phyloP scores from a whole-genome alignment of 306 rosid species.

The Cucumis sativus region Cucumber_9930_V3 NC_026658.2:22227001-22227500 shows the following conservation, averaged over 20 bases:
- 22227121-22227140: too few relatives aligned
- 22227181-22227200: background rate
- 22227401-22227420: constrained; percentile 46
- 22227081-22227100: too few relatives aligned
- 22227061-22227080: too few relatives aligned
- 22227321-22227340: background rate
- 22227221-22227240: background rate
- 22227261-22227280: background rate
- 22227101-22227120: too few relatives aligned
- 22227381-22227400: constrained; percentile 73
- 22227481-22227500: constrained; percentile 51
- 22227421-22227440: constrained; percentile 53
- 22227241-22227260: background rate
- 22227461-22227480: constrained; percentile 44
- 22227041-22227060: too few relatives aligned
- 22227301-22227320: background rate
- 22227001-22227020: too few relatives aligned
- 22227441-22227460: constrained; percentile 76
- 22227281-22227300: background rate
- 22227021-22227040: too few relatives aligned
- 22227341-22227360: constrained; percentile 35
- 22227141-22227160: background rate
- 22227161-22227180: background rate
- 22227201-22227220: background rate
- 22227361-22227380: constrained; percentile 33